These are phyloP conservation scores for Hypoxylon sp. DNA, from an alignment of 2,329 filamentous ascomycete species.

Conservation along the genomic window DNA sequence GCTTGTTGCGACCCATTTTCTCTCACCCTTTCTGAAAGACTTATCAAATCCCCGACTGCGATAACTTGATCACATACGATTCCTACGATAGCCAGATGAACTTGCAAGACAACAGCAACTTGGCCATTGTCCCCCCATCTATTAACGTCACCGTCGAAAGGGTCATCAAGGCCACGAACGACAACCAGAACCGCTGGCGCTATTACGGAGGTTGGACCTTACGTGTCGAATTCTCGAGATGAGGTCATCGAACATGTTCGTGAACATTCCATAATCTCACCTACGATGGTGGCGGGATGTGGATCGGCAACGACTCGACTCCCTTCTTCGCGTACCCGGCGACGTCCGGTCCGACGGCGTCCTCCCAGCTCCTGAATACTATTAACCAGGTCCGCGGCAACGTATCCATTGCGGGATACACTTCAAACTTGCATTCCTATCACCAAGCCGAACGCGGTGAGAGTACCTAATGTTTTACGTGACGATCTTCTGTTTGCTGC, in stretches of 20 bases:
- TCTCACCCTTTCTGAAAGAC: constrained; percentile 34
- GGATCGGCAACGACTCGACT: constrained; percentile 36
- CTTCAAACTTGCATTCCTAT: constrained; percentile 30
- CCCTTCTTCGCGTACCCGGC: constrained; percentile 38
- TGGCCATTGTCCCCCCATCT: constrained; percentile 35
- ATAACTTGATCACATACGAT: constrained; percentile 26
- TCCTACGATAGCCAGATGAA: constrained; percentile 19
- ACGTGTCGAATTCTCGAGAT: constrained; percentile 30
- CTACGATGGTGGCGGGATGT: constrained; percentile 40
- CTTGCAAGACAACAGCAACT: not conserved
- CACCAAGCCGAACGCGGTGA: constrained; percentile 39
- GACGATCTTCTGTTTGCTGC: constrained; percentile 52
- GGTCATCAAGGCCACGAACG: constrained; percentile 17
- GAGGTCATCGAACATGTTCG: constrained; percentile 38
- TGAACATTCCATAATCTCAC: constrained; percentile 27
- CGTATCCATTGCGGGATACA: constrained; percentile 29
- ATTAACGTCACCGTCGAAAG: constrained; percentile 28
- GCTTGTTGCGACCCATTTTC: constrained; percentile 40
- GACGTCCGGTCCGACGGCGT: not conserved
- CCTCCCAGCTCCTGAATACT: constrained; percentile 38
- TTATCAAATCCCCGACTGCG: constrained; percentile 41
- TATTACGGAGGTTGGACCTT: constrained; percentile 17
- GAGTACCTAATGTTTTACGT: constrained; percentile 41
- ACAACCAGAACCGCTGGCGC: not conserved
- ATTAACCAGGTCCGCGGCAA: constrained; percentile 40